phyloP scores from a whole-genome alignment of 1,139 yeast genomes.

The Yamadazyma friedrichii region DNA sequence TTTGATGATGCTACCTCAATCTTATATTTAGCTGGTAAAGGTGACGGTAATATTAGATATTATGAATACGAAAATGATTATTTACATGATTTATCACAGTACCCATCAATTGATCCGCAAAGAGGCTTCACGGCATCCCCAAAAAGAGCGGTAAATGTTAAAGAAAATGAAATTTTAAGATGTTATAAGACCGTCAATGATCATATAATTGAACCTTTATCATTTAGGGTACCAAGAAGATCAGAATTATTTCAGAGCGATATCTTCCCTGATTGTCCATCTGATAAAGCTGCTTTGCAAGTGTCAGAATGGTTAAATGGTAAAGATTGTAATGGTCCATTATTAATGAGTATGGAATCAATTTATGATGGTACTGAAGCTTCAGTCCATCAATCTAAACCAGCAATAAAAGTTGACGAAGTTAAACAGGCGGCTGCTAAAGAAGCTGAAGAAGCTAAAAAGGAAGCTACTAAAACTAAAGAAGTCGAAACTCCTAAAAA shows the following conservation, averaged over 20 bases:
- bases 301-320: slow-evolving; percentile 83
- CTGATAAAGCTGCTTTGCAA: slow-evolving; percentile 70
- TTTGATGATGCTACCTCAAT: slow-evolving; percentile 80
- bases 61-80: slow-evolving; percentile 84
- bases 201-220: slow-evolving; percentile 78
- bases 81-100: slow-evolving; percentile 79
- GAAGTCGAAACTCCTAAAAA: slow-evolving; percentile 13
- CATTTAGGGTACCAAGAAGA: slow-evolving; percentile 90
- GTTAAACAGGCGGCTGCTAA: slow-evolving; percentile 24
- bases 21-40: slow-evolving; percentile 91
- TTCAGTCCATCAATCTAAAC: slow-evolving; percentile 32
- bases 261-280: slow-evolving; percentile 89
- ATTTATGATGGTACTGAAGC: slow-evolving; percentile 75
- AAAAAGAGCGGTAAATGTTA: slow-evolving; percentile 71
- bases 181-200: slow-evolving; percentile 86
- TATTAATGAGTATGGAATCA: slow-evolving; percentile 71
- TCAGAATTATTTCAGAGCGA: slow-evolving; percentile 91
- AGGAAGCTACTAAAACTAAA: slow-evolving; percentile 11
- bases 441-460: slow-evolving; percentile 20
- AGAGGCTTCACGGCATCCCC: slow-evolving; percentile 94
- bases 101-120: slow-evolving; percentile 86
- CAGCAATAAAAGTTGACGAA: slow-evolving; percentile 27
- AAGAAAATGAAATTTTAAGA: slow-evolving; percentile 79
- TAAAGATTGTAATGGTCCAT: slow-evolving; percentile 77
- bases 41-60: slow-evolving; percentile 96